phyloP scores from a whole-genome alignment of 2,329 filamentous ascomycete genomes.

The Xylariaceae sp. region DNA sequence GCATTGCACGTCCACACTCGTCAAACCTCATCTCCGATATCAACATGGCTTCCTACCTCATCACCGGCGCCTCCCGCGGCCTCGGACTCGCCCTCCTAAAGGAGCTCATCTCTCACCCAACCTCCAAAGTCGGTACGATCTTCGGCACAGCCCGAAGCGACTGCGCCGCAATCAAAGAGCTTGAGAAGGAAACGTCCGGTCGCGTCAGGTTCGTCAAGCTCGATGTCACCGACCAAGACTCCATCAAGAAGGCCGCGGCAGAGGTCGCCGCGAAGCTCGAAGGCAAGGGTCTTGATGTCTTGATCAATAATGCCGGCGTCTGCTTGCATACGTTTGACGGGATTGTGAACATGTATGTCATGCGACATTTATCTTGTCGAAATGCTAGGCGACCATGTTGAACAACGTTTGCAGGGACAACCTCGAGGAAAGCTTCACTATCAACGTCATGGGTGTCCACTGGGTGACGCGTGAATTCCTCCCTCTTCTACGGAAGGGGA shows the following conservation, averaged over 20 bases:
- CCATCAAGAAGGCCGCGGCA: constrained; percentile 33
- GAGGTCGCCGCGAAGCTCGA: constrained; percentile 32
- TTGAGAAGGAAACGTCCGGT: constrained; percentile 18
- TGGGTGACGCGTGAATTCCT: constrained; percentile 37
- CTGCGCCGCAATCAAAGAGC: background rate
- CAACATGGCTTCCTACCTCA: background rate
- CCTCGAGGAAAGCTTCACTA: constrained; percentile 29
- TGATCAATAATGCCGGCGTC: constrained; percentile 38
- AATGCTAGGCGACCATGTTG: background rate
- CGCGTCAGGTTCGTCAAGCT: constrained; percentile 35
- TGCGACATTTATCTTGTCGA: background rate
- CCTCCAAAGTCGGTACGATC: background rate
- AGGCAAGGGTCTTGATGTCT: constrained; percentile 40
- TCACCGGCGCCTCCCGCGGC: background rate
- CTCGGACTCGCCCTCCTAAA: background rate
- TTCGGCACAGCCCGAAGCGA: background rate
- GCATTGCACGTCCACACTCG: background rate
- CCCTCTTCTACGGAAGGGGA: constrained; percentile 35
- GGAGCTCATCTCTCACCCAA: background rate
- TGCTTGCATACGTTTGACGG: background rate
- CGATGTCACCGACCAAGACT: constrained; percentile 34
- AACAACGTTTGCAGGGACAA: constrained; percentile 16
- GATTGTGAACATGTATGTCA: background rate
- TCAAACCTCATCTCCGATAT: background rate
- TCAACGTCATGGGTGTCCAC: constrained; percentile 32